Evolutionary conservation across 805 yeast species (phyloP).

Genomic region (Peterozyma toletana): DNA sequence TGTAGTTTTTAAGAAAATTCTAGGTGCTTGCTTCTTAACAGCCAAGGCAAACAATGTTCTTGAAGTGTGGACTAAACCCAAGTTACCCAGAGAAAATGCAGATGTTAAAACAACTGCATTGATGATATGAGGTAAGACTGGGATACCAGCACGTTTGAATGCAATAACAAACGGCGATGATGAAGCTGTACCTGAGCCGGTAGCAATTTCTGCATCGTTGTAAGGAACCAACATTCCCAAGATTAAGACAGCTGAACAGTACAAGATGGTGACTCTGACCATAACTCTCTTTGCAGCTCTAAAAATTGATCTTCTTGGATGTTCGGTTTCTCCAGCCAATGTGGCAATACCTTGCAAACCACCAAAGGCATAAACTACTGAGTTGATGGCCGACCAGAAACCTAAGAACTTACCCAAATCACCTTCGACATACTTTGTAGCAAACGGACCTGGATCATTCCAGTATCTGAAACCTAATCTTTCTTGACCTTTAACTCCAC

Average conservation of each 20-base stretch:
- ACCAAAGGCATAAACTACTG: constrained; percentile 73
- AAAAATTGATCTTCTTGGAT: constrained; percentile 45
- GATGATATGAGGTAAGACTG: constrained; percentile 26
- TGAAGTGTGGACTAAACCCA: constrained; percentile 20
- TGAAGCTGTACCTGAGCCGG: constrained; percentile 13
- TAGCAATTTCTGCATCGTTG: constrained; percentile 27
- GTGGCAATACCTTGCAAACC: constrained; percentile 60
- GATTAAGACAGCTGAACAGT: constrained; percentile 40
- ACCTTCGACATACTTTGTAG: constrained; percentile 24
- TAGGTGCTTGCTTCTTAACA: constrained; percentile 29
- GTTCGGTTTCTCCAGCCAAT: constrained; percentile 47
- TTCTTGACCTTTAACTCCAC: constrained; percentile 37
- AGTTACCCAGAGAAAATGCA: constrained; percentile 31
- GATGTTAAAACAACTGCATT: constrained; percentile 32
- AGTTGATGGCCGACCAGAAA: constrained; percentile 30
- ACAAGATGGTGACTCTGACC: constrained; percentile 42
- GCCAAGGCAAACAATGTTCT: constrained; percentile 30
- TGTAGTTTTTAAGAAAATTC: constrained; percentile 22
- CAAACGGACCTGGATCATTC: constrained; percentile 22
- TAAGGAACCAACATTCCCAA: constrained; percentile 51
- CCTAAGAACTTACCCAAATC: constrained; percentile 16
- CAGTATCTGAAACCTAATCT: constrained; percentile 25
- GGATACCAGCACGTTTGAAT: constrained; percentile 24
- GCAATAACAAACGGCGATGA: constrained; percentile 35
- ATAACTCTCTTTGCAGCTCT: constrained; percentile 45